These are phyloP conservation scores for Angophora floribunda DNA, from an alignment of 345 rosid genomes.

Conservation along the genomic window DNA sequence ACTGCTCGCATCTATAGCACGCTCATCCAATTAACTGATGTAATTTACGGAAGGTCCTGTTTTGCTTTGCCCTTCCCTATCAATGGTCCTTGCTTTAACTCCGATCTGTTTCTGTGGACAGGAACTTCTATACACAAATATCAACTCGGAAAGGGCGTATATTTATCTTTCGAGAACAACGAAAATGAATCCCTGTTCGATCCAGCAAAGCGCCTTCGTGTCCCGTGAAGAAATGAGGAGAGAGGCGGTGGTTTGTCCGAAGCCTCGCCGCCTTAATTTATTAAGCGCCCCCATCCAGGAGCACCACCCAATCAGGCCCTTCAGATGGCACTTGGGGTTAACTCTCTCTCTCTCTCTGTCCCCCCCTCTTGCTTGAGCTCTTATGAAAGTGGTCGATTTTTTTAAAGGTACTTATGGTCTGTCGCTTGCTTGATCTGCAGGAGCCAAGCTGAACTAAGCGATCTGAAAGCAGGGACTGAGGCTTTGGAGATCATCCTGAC, in stretches of 20 bases:
- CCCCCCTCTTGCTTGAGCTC: neutral
- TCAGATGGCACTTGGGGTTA: slow-evolving; percentile 54
- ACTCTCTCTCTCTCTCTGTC: neutral
- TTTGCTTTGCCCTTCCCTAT: neutral
- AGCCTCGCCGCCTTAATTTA: slow-evolving; percentile 57
- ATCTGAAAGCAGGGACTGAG: slow-evolving; percentile 51
- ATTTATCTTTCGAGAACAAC: neutral
- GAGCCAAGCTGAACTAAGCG: slow-evolving; percentile 56
- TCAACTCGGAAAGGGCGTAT: neutral
- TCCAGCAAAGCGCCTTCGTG: slow-evolving; percentile 37
- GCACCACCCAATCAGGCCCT: slow-evolving; percentile 31
- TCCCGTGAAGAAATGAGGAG: slow-evolving; percentile 44
- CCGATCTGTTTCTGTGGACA: neutral
- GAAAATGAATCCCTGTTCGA: slow-evolving; percentile 58
- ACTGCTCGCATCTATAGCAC: neutral
- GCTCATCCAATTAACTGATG: neutral
- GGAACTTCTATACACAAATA: neutral
- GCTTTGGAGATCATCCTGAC: slow-evolving; percentile 67
- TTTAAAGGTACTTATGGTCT: neutral
- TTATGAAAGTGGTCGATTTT: neutral
- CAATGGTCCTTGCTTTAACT: neutral
- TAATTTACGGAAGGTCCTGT: neutral
- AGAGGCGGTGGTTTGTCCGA: slow-evolving; percentile 59
- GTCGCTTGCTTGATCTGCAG: slow-evolving; percentile 21
- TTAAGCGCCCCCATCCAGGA: slow-evolving; percentile 21